These are phyloP conservation scores for Aphanocladium album DNA, from an alignment of 2,329 filamentous ascomycete species.

Conservation along the genomic window DNA sequence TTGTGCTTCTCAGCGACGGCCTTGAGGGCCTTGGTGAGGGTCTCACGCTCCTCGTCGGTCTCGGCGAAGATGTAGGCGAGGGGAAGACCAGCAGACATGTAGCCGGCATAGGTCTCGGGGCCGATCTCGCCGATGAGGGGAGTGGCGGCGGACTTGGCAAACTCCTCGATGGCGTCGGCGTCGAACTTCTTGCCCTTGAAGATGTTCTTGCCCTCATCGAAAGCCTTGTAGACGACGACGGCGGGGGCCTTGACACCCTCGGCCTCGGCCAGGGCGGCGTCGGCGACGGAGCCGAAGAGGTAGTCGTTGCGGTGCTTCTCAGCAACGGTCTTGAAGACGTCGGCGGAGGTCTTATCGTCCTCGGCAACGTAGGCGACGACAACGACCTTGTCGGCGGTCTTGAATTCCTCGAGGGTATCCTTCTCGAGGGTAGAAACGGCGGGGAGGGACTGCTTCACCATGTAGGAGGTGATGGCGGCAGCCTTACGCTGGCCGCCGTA, in stretches of 20 bases:
- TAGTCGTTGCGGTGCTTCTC: constrained; percentile 81
- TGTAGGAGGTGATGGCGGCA: constrained; percentile 73
- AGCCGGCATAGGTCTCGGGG: constrained; percentile 90
- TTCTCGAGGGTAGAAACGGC: constrained; percentile 79
- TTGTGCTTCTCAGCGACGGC: constrained; percentile 85
- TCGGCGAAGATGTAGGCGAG: constrained; percentile 98
- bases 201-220: constrained; percentile 90
- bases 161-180: constrained; percentile 71
- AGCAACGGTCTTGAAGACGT: constrained; percentile 71
- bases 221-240: constrained; percentile 93
- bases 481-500: constrained; percentile 91
- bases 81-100: constrained; percentile 89
- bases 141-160: constrained; percentile 78
- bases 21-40: constrained; percentile 73
- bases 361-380: constrained; percentile 81
- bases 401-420: constrained; percentile 89
- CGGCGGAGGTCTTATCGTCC: constrained; percentile 78
- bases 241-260: constrained; percentile 85
- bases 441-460: constrained; percentile 96
- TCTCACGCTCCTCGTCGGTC: constrained; percentile 79
- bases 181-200: constrained; percentile 75
- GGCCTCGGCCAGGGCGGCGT: constrained; percentile 77
- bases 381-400: constrained; percentile 95
- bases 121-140: constrained; percentile 94
- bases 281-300: constrained; percentile 85